Conservation (phyloP, 352 stramenopile species). For the Globisporangium cystogenes region DNA sequence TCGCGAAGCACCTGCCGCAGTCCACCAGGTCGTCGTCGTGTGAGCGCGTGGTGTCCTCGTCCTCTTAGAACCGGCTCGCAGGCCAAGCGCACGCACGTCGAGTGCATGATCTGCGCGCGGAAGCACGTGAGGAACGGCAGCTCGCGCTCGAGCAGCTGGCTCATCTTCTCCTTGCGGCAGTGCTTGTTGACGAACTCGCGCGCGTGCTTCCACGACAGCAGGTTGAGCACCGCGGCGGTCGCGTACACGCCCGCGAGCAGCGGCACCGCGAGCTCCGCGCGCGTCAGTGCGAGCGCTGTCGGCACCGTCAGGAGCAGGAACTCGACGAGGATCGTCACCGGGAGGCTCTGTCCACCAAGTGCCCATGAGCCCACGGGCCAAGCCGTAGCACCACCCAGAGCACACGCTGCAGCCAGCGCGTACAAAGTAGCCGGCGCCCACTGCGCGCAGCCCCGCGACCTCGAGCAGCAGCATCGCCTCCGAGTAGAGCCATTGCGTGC, state of each 20-base stretch:
- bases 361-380: background rate
- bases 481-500: slow-evolving; percentile 78
- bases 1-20: slow-evolving; percentile 73
- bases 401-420: background rate
- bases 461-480: slow-evolving; percentile 74
- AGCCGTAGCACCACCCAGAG: no score
- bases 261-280: slow-evolving; percentile 48
- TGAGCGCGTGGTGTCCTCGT: background rate
- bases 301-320: slow-evolving; percentile 63
- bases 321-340: slow-evolving; percentile 56
- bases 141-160: slow-evolving; percentile 61
- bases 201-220: slow-evolving; percentile 66
- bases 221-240: slow-evolving; percentile 38
- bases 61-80: background rate
- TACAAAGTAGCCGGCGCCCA: slow-evolving; percentile 52
- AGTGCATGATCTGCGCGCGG: slow-evolving; percentile 77
- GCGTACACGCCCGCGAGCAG: slow-evolving; percentile 56
- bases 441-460: slow-evolving; percentile 45
- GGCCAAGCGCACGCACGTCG: slow-evolving; percentile 36
- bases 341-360: slow-evolving; percentile 27
- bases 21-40: background rate
- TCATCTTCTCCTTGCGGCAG: slow-evolving; percentile 82
- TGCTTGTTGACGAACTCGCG: slow-evolving; percentile 70
- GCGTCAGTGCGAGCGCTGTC: slow-evolving; percentile 70
- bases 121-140: slow-evolving; percentile 78